Base-by-base conservation (phyloP, 257 asterid species). In the Osmanthus fragrans region DNA sequence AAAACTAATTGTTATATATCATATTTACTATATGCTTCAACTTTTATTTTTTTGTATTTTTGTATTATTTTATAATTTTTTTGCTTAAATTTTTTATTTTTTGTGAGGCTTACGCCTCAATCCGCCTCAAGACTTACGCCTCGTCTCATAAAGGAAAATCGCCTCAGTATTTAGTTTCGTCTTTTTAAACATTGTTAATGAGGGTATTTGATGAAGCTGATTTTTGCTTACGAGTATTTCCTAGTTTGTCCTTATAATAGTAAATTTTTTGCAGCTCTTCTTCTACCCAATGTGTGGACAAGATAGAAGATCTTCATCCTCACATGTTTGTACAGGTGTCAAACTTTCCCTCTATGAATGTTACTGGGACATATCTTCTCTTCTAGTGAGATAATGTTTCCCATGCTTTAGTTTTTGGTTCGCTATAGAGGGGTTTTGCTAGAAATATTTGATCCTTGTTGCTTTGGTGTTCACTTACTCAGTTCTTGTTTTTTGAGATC, bases 261-360 rank as follows among this genome's bases (percentile, higher is more conserved):
- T 69, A 80, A 71, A 71, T 80, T 76, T 42, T 76, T 77, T 81
- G 79, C 90, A 90, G 96, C 87, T 78, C 73, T 37, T 78, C 80
- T 51, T 73, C 83, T 76, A 74, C 27, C 47, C 84, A 72, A 70
- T 92, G 42, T 72, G 85, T 88, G 80, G 88, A 84, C 81, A 84
- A 80, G 60, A 82, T 93, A 74, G 91, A 90, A 68, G 99, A 95
- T 79, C 88, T 95, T 73, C 88, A 74, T 73, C 96, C 96, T 67
- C 84, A 89, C 83, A 90, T 88, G 96, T 87, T 54, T 73, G 89
- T 96, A 33, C 90, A 92, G 98, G 99, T 68, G 34, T 29, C 18
- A 23, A 33, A 27, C 67, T 68, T 68, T 67, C 23, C 64, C 64
- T 65, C 47, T 19, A 25, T 42, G 63, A 72, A 11, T 63, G 32